Percentiles rank a stretch among this genome's conserved stretches.
These are phyloP conservation scores for Metschnikowia lochheadii DNA, from an alignment of 805 yeast genomes.

Conservation along the genomic window DNA sequence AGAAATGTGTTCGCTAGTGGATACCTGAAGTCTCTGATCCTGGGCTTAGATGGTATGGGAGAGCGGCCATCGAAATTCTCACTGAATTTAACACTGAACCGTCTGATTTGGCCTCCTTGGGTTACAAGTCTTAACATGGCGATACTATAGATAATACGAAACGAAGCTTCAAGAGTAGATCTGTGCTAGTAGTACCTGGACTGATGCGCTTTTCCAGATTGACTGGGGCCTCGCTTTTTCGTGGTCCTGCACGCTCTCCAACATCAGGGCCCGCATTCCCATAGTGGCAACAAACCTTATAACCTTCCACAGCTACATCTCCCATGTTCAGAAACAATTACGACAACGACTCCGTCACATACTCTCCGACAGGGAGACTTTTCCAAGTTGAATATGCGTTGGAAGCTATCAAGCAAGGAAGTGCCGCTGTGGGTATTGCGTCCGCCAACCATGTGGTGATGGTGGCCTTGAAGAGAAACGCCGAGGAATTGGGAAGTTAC, in stretches of 20 bases:
- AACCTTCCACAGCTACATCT: not conserved
- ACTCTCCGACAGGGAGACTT: slow-evolving; percentile 90
- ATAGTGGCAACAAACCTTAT: slow-evolving; percentile 8
- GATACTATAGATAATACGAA: not conserved
- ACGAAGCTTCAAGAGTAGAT: not conserved
- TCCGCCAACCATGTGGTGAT: slow-evolving; percentile 85
- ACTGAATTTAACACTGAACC: slow-evolving; percentile 13
- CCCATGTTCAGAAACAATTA: slow-evolving; percentile 89
- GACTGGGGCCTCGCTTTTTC: not conserved
- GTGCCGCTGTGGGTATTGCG: slow-evolving; percentile 92
- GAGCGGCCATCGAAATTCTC: slow-evolving; percentile 16
- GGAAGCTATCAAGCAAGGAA: slow-evolving; percentile 96
- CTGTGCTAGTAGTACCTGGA: not conserved
- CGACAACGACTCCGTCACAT: slow-evolving; percentile 97
- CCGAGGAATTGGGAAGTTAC: slow-evolving; percentile 95
- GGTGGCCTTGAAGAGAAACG: slow-evolving; percentile 91
- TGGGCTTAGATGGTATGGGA: slow-evolving; percentile 23
- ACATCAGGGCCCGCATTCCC: slow-evolving; percentile 4
- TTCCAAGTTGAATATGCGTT: slow-evolving; percentile 80
- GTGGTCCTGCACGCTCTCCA: slow-evolving; percentile 5
- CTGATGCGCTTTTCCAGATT: not conserved
- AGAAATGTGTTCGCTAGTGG: slow-evolving; percentile 38
- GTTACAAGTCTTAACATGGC: not conserved
- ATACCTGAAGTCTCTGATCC: slow-evolving; percentile 32
- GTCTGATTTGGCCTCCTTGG: not conserved